Percentiles rank a stretch among this genome's conserved stretches.
Conservation (phyloP, 768 basidiomycete species). For the Leccinum broughii region DNA sequence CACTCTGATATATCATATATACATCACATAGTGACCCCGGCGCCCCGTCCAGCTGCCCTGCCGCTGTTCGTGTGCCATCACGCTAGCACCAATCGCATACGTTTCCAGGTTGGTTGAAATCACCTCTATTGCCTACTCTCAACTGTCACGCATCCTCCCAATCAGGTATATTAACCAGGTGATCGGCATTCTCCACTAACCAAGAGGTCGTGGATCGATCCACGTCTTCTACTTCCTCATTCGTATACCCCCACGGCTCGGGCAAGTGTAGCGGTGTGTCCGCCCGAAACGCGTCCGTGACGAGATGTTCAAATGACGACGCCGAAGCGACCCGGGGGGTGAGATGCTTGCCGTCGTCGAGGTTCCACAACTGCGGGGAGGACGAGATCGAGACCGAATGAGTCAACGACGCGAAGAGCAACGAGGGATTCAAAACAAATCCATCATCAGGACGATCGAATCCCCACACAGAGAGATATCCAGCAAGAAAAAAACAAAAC, state of each 20-base stretch:
- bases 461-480: not conserved
- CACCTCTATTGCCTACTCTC: not conserved
- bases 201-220: not conserved
- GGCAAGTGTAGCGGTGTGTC: constrained; percentile 18
- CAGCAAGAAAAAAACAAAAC: not conserved
- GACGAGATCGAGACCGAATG: not conserved
- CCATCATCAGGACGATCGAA: not conserved
- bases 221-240: not conserved
- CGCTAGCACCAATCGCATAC: not conserved
- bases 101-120: not conserved
- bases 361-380: constrained; percentile 26
- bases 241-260: constrained; percentile 22
- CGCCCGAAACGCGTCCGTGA: constrained; percentile 22
- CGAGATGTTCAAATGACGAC: constrained; percentile 26
- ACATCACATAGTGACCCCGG: not conserved
- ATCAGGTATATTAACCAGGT: not conserved
- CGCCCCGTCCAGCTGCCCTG: not conserved
- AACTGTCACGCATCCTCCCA: not conserved
- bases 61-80: not conserved
- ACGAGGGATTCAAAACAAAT: not conserved
- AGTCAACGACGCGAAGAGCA: not conserved
- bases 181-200: constrained; percentile 1
- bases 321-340: constrained; percentile 23
- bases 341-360: constrained; percentile 23
- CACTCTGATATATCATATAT: not conserved